Percentiles rank a stretch among this genome's conserved stretches.
Evolutionary conservation across 441 rosid species (phyloP).

Genomic region (Erodium chrysanthum): DNA sequence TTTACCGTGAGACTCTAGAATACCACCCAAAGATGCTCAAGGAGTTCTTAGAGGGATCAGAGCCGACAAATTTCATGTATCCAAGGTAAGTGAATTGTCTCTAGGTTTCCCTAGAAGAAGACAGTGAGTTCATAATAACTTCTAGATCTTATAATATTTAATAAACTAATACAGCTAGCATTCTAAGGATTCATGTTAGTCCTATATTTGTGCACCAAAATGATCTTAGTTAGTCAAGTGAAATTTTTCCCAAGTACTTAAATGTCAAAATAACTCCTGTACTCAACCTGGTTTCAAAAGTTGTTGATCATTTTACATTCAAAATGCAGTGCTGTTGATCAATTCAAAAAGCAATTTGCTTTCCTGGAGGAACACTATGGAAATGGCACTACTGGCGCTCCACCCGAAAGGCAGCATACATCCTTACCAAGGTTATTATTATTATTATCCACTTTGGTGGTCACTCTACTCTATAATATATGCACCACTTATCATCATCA

Average conservation of each 20-base stretch:
- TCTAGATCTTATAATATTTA: too few relatives aligned
- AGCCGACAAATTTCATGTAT: conserved; percentile 93
- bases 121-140: too few relatives aligned
- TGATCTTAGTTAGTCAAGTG: too few relatives aligned
- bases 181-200: too few relatives aligned
- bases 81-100: conserved; percentile 48
- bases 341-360: conserved; percentile 92
- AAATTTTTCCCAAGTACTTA: too few relatives aligned
- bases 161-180: too few relatives aligned
- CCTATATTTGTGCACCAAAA: too few relatives aligned
- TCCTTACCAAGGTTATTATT: conserved; percentile 75
- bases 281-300: too few relatives aligned
- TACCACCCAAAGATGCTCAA: conserved; percentile 99
- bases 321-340: conserved; percentile 83
- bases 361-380: conserved; percentile 89
- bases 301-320: too few relatives aligned
- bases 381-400: conserved; percentile 60
- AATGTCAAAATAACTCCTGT: too few relatives aligned
- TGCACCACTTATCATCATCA: not conserved
- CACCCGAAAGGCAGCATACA: conserved; percentile 77
- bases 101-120: too few relatives aligned
- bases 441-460: conserved; percentile 26
- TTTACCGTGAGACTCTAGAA: conserved; percentile 92
- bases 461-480: not conserved
- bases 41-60: conserved; percentile 89